Evolutionary conservation across 768 basidiomycete genomes (phyloP).

Genomic region (Rubroboletus satanas): DNA sequence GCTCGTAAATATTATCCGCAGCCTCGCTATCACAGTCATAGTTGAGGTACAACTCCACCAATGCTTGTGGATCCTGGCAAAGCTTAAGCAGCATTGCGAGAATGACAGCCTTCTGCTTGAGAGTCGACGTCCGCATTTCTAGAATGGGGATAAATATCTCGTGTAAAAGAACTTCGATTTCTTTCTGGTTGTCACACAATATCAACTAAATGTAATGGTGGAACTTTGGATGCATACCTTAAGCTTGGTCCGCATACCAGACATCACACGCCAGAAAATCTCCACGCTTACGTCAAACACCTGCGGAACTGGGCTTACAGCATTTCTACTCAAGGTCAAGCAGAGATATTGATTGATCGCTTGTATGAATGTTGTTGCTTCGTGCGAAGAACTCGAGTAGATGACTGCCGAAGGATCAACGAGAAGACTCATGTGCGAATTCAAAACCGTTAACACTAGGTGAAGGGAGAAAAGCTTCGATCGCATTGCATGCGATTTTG

Average conservation of each 20-base stretch:
- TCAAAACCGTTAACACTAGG: constrained; percentile 86
- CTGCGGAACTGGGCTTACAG: constrained; percentile 90
- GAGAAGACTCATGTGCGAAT: constrained; percentile 87
- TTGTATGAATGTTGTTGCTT: constrained; percentile 86
- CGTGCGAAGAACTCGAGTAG: constrained; percentile 83
- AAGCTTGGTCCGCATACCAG: constrained; percentile 90
- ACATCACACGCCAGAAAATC: constrained; percentile 96
- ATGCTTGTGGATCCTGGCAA: constrained; percentile 93
- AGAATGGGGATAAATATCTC: constrained; percentile 98
- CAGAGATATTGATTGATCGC: constrained; percentile 97
- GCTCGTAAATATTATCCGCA: constrained; percentile 95
- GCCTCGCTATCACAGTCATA: constrained; percentile 98
- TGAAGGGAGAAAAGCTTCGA: constrained; percentile 94
- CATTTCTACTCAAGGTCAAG: constrained; percentile 87
- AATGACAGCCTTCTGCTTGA: constrained; percentile 93
- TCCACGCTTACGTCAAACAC: constrained; percentile 98
- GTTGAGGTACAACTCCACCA: constrained; percentile 98
- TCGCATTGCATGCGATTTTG: constrained; percentile 95
- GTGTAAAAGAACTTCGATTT: constrained; percentile 96
- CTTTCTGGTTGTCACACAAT: constrained; percentile 62
- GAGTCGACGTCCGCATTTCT: constrained; percentile 94
- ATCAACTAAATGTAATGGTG: constrained; percentile 6
- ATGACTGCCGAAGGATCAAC: constrained; percentile 87
- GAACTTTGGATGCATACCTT: constrained; percentile 53
- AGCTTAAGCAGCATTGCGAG: constrained; percentile 83